These are phyloP conservation scores for Fusarium circinatum DNA, from an alignment of 2,329 filamentous ascomycete genomes.

Conservation along the genomic window DNA sequence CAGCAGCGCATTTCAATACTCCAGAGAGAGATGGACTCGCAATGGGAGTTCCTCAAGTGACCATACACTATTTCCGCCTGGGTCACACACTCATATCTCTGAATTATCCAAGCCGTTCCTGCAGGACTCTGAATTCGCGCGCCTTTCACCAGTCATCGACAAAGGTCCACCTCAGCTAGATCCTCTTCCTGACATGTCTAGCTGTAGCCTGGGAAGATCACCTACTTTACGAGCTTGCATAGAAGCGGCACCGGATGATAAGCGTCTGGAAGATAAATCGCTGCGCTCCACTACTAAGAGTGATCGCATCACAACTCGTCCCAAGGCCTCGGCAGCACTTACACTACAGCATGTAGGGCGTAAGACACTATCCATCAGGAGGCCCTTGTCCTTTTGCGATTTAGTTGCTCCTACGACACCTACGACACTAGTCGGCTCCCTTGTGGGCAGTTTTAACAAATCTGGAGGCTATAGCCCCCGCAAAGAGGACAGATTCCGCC, in stretches of 20 bases:
- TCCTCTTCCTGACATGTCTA: constrained; percentile 42
- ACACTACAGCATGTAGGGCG: constrained; percentile 23
- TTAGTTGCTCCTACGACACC: not conserved
- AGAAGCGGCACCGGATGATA: constrained; percentile 46
- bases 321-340: not conserved
- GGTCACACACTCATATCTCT: not conserved
- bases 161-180: constrained; percentile 44
- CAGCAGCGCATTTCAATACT: constrained; percentile 45
- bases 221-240: constrained; percentile 45
- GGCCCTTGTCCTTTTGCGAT: not conserved
- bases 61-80: not conserved
- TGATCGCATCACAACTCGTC: not conserved
- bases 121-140: not conserved
- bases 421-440: not conserved
- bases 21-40: constrained; percentile 43
- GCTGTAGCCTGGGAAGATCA: constrained; percentile 39
- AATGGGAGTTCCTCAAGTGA: constrained; percentile 22
- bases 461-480: not conserved
- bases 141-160: not conserved
- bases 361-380: constrained; percentile 9
- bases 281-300: not conserved
- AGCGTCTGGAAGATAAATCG: constrained; percentile 44
- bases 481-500: constrained; percentile 9
- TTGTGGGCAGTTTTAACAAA: not conserved
- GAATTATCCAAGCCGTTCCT: not conserved